phyloP scores from a whole-genome alignment of 1,284 basidiomycete species.

The Fomes fomentarius region DNA sequence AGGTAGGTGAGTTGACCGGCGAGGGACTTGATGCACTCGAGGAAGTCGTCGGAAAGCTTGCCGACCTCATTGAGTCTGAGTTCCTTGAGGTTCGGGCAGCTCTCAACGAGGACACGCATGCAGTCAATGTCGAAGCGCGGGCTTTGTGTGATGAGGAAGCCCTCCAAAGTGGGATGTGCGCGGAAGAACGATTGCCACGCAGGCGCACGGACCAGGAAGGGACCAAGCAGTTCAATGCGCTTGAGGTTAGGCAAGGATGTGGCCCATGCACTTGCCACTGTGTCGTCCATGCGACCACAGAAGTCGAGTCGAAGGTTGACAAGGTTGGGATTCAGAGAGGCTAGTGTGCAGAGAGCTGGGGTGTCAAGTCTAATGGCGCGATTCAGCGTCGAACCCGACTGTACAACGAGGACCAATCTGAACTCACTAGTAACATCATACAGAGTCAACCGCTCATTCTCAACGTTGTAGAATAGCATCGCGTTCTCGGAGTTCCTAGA shows the following conservation, averaged over 20 bases:
- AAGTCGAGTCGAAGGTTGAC: conserved; percentile 79
- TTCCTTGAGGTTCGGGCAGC: conserved; percentile 66
- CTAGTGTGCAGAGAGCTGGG: conserved; percentile 72
- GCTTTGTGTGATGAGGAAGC: conserved; percentile 84
- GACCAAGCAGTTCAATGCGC: conserved; percentile 83
- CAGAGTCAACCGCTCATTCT: conserved; percentile 72
- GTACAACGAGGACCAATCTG: not conserved
- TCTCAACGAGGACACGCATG: conserved; percentile 61
- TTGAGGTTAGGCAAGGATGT: conserved; percentile 67
- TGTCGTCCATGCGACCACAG: conserved; percentile 85
- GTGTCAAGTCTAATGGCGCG: conserved; percentile 53
- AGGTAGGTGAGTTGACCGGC: conserved; percentile 47
- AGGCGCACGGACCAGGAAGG: conserved; percentile 81
- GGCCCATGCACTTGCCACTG: conserved; percentile 68
- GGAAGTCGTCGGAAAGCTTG: conserved; percentile 66
- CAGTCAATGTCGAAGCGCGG: conserved; percentile 86
- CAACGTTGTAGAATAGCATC: conserved; percentile 80
- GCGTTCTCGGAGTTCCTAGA: conserved; percentile 75
- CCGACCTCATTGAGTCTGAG: conserved; percentile 85
- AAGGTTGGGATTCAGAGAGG: conserved; percentile 82
- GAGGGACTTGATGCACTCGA: conserved; percentile 55
- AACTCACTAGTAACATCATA: conserved; percentile 91
- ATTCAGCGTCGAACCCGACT: not conserved
- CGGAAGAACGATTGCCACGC: conserved; percentile 83
- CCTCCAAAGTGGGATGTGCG: conserved; percentile 60